Evolutionary conservation across 331 rosid species (phyloP), one percentile per base, ranked within the genome.

Genomic region (Dryas integrifolia): DNA sequence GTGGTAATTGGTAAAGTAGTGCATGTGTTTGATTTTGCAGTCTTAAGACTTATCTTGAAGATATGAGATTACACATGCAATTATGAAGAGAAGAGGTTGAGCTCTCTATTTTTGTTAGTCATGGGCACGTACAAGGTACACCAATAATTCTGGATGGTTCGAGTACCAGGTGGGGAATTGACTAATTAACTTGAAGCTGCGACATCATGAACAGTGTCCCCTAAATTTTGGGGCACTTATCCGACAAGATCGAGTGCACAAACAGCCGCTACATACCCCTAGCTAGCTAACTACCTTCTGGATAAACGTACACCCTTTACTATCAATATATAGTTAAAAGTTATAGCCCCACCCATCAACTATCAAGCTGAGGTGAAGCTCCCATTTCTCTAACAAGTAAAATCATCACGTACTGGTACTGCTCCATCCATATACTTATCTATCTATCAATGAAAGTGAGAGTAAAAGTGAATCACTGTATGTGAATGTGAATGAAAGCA

Each of bases 211-310:
- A 75, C 72, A 80, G 85, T 63, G 73, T 67, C 77, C 79, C 83
- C 79, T 83, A 58, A 71, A 59, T 82, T 73, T 70, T 57, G 69
- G 85, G 86, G 83, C 89, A 85, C 72, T 82, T 35, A 79, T 67
- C 76, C 72, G 81, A 82, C 86, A 82, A 58, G 67, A 26, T 26
- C 30, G 30, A 74, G 78, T 60, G 77, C 70, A 40, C 64, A 67
- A 80, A 80, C 72, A 73, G 70, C 53, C 26, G 70, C 75, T 58
- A 38, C 66, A 5, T 13, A 13, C 30, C 64, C 7, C 47, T 8
- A 44, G 47, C 47, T 1, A 44, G 30, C 30, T 26, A 26, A 1
- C 47, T 44, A 44, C 55, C 11, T 57, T 45, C 30, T 62, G 75
- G 85, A 80, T 66, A 80, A 41, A 69, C 30, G 30, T 26, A 26